Conservation (phyloP, 495 filamentous ascomycete species). For the Neurospora tetrasperma region DNA sequence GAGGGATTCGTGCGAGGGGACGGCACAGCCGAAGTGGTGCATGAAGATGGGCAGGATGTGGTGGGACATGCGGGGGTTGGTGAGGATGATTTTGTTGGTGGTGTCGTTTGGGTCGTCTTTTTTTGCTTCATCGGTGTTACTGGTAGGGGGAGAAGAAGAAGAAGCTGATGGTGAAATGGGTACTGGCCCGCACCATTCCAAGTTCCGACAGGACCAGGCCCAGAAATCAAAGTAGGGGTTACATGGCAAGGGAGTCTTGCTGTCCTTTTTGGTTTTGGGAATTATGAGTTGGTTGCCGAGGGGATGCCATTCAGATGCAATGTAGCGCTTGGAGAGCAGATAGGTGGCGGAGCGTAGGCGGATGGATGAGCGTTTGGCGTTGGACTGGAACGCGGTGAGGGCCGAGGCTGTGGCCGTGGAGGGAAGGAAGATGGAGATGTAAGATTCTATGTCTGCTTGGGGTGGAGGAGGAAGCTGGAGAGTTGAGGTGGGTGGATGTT, state of each 20-base stretch:
- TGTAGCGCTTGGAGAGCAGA: constrained; percentile 33
- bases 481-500: constrained; percentile 2
- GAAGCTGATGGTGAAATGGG: not conserved
- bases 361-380: constrained; percentile 48
- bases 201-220: constrained; percentile 32
- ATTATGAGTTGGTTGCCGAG: not conserved
- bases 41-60: constrained; percentile 52
- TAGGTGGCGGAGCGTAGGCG: constrained; percentile 39
- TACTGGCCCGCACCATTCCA: constrained; percentile 44
- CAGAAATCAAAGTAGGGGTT: constrained; percentile 54
- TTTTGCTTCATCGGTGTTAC: not conserved
- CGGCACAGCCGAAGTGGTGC: constrained; percentile 57
- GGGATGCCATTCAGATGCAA: constrained; percentile 19
- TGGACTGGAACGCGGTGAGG: constrained; percentile 41
- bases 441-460: constrained; percentile 41
- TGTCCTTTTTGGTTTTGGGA: constrained; percentile 5
- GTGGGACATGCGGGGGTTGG: constrained; percentile 31
- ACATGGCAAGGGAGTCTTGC: constrained; percentile 1
- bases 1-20: constrained; percentile 46
- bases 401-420: constrained; percentile 38
- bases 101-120: too few relatives aligned
- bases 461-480: constrained; percentile 34
- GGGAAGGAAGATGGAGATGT: constrained; percentile 48
- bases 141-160: constrained; percentile 7
- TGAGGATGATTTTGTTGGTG: constrained; percentile 7